These are phyloP conservation scores for Boletus rufocinnamomeus DNA, from an alignment of 768 basidiomycete species.

Conservation along the genomic window DNA sequence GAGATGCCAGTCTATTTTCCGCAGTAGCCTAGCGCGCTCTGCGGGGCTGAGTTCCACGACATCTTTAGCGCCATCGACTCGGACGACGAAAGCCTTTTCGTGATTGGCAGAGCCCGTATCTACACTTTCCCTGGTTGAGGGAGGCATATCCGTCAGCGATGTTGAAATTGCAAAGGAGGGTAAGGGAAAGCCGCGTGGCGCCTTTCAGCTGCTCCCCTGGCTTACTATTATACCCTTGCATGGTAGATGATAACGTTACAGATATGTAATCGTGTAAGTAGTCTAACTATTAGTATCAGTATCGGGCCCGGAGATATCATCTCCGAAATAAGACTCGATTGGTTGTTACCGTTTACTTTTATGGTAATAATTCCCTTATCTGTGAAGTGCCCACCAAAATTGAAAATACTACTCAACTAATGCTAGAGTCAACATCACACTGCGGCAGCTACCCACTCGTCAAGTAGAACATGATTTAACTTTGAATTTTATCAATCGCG, in stretches of 20 bases:
- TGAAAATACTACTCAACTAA: no score
- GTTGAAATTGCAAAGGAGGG: background rate
- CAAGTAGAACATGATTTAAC: no score
- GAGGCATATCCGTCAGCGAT: slow-evolving; percentile 15
- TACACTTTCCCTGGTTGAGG: slow-evolving; percentile 14
- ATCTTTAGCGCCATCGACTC: background rate
- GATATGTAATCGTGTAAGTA: background rate
- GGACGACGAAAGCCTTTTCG: background rate
- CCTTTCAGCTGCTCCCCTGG: background rate
- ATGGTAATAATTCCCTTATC: no score
- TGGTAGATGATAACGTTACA: background rate
- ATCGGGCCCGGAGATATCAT: no score
- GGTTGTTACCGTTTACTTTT: no score
- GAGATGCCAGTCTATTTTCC: background rate
- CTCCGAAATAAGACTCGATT: no score
- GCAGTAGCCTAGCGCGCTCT: background rate
- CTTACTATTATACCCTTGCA: background rate
- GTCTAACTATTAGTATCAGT: background rate
- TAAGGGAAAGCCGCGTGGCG: background rate
- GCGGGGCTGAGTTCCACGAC: background rate
- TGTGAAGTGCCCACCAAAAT: no score
- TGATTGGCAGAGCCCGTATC: background rate
- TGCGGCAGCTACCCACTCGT: no score
- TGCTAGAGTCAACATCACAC: no score
- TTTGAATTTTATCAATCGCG: no score